Evolutionary conservation across 306 rosid species (phyloP).

Genomic region (Datisca glomerata): DNA sequence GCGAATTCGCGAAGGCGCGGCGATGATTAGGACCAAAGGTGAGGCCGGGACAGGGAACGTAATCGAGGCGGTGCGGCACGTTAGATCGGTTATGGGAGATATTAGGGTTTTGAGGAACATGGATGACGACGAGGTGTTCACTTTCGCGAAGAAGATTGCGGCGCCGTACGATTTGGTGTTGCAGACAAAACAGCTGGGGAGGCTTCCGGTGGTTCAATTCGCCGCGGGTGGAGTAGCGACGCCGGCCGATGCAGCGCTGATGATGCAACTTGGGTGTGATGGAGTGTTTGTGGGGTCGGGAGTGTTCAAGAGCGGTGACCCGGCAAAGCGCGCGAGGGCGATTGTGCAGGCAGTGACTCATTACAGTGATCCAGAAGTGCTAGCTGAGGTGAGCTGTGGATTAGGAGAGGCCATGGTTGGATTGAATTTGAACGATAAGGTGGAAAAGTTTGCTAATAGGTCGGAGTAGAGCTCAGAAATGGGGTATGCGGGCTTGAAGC

Average conservation of each 20-base stretch:
- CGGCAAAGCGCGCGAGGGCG: conserved; percentile 71
- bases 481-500: too few relatives aligned
- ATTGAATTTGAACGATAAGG: conserved; percentile 53
- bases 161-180: conserved; percentile 78
- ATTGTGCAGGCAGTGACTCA: conserved; percentile 92
- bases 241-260: conserved; percentile 82
- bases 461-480: too few relatives aligned
- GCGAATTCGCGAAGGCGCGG: conserved; percentile 76
- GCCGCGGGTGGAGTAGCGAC: conserved; percentile 94
- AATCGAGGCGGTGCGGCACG: conserved; percentile 76
- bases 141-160: conserved; percentile 64
- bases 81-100: conserved; percentile 72
- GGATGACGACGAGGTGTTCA: conserved; percentile 86
- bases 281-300: conserved; percentile 90
- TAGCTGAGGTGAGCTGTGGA: conserved; percentile 80
- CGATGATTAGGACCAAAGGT: conserved; percentile 85
- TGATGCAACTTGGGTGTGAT: conserved; percentile 90
- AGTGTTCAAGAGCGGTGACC: conserved; percentile 90
- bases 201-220: conserved; percentile 83
- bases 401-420: conserved; percentile 94
- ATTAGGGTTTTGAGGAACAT: conserved; percentile 65
- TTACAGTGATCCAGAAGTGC: conserved; percentile 60
- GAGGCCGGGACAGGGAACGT: conserved; percentile 84
- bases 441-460: conserved; percentile 66
- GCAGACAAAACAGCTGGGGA: conserved; percentile 86